A percentile compares a stretch with the other conserved stretches of the same genome.
Conservation (phyloP, 2,329 filamentous ascomycete species). For the Aphanocladium album region DNA sequence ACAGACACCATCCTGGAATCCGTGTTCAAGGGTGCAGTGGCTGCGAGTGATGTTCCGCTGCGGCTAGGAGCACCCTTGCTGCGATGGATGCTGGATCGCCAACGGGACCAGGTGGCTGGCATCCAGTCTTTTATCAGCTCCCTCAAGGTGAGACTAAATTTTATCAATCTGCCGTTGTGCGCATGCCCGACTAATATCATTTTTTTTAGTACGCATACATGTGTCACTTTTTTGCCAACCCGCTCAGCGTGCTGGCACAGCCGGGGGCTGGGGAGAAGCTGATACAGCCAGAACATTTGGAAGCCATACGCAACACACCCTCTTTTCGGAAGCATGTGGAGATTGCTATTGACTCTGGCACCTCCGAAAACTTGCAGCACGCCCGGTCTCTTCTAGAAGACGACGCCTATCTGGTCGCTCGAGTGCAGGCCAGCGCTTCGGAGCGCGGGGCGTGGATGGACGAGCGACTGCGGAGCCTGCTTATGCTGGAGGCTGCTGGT, state of each 20-base stretch:
- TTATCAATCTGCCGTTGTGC: background rate
- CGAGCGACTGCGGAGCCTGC: constrained; percentile 45
- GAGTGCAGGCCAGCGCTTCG: constrained; percentile 31
- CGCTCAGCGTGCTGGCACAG: constrained; percentile 59
- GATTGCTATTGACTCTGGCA: constrained; percentile 36
- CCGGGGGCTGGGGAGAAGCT: constrained; percentile 23
- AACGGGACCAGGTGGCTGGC: constrained; percentile 72
- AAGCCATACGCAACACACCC: constrained; percentile 61
- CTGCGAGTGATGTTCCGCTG: constrained; percentile 50
- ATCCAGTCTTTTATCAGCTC: constrained; percentile 67
- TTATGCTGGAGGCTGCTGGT: constrained; percentile 38
- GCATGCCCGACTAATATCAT: background rate
- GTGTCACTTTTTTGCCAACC: constrained; percentile 79
- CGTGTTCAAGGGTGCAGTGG: constrained; percentile 62
- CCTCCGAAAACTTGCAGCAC: constrained; percentile 38
- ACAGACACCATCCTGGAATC: constrained; percentile 66
- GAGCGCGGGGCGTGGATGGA: constrained; percentile 31
- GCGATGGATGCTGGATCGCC: constrained; percentile 61
- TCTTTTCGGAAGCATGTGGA: constrained; percentile 62
- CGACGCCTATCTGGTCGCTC: constrained; percentile 48
- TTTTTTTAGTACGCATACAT: constrained; percentile 68
- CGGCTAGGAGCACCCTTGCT: constrained; percentile 61
- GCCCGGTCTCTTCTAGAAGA: constrained; percentile 51
- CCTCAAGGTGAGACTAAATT: constrained; percentile 48
- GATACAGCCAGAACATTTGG: constrained; percentile 56